phyloP scores from a whole-genome alignment of 805 yeast species.

The Myxozyma neglecta region DNA sequence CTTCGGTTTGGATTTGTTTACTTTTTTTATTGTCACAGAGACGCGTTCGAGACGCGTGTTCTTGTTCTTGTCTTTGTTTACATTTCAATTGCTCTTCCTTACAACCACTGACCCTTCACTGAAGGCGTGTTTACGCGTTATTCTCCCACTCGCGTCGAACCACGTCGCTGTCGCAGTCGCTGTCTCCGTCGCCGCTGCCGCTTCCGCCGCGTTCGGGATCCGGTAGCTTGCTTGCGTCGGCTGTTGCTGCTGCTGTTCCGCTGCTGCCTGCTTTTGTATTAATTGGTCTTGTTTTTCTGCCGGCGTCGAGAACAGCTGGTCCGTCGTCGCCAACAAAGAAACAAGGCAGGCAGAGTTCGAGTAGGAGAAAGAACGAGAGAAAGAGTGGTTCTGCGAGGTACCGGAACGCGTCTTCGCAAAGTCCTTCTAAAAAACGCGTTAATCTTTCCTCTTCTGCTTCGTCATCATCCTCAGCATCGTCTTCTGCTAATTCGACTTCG shows the following conservation, averaged over 20 bases:
- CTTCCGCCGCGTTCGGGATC: conserved; percentile 19
- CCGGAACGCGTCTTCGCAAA: too few species aligned
- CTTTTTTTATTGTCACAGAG: too few species aligned
- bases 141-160: conserved; percentile 9
- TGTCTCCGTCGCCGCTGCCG: neutral
- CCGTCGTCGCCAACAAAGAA: conserved; percentile 8
- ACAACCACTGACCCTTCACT: neutral
- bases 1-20: too few species aligned
- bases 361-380: neutral
- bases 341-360: neutral
- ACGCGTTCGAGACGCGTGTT: neutral
- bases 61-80: neutral
- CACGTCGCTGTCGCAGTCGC: conserved; percentile 20
- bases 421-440: too few species aligned
- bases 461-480: neutral
- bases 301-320: neutral
- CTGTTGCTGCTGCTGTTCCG: conserved; percentile 23
- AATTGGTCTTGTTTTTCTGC: conserved; percentile 5
- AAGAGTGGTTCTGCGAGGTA: neutral
- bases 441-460: too few species aligned
- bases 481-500: conserved; percentile 8
- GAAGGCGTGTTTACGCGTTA: conserved; percentile 3
- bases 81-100: too few species aligned
- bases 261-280: conserved; percentile 19
- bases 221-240: conserved; percentile 20